Evolutionary conservation across 2,329 filamentous ascomycete species (phyloP).

Genomic region (Cordyceps farinosa): DNA sequence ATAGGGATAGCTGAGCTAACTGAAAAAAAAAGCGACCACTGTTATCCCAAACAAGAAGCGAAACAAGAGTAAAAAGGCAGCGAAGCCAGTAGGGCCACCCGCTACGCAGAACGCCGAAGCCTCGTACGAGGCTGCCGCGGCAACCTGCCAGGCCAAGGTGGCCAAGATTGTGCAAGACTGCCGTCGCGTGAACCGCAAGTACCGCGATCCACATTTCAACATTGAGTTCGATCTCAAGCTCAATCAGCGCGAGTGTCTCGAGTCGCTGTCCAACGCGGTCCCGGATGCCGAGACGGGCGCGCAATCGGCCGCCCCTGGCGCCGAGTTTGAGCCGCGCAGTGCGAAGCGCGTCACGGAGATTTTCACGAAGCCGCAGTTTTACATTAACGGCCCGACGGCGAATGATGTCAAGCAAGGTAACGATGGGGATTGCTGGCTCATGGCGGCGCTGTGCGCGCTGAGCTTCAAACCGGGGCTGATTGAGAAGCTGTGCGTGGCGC

Average conservation of each 20-base stretch:
- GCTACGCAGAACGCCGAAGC: slow-evolving; percentile 37
- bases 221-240: slow-evolving; percentile 72
- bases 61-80: slow-evolving; percentile 38
- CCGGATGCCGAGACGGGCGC: slow-evolving; percentile 8
- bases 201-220: slow-evolving; percentile 82
- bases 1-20: background rate
- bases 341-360: slow-evolving; percentile 73
- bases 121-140: slow-evolving; percentile 70
- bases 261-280: slow-evolving; percentile 39
- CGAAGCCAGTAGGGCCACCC: slow-evolving; percentile 47
- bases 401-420: slow-evolving; percentile 76
- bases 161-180: slow-evolving; percentile 63
- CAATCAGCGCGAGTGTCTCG: slow-evolving; percentile 47
- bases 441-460: slow-evolving; percentile 75
- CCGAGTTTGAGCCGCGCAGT: slow-evolving; percentile 41
- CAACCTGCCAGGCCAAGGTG: slow-evolving; percentile 63
- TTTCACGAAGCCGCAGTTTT: slow-evolving; percentile 74
- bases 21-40: background rate
- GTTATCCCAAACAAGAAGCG: background rate
- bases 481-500: slow-evolving; percentile 68
- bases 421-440: slow-evolving; percentile 82
- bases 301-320: slow-evolving; percentile 22
- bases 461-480: slow-evolving; percentile 70
- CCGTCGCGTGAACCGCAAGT: slow-evolving; percentile 76
- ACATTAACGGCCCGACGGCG: slow-evolving; percentile 70